Evolutionary conservation across 1,284 basidiomycete species (phyloP).

Genomic region (Kalmanozyma brasiliensis): DNA sequence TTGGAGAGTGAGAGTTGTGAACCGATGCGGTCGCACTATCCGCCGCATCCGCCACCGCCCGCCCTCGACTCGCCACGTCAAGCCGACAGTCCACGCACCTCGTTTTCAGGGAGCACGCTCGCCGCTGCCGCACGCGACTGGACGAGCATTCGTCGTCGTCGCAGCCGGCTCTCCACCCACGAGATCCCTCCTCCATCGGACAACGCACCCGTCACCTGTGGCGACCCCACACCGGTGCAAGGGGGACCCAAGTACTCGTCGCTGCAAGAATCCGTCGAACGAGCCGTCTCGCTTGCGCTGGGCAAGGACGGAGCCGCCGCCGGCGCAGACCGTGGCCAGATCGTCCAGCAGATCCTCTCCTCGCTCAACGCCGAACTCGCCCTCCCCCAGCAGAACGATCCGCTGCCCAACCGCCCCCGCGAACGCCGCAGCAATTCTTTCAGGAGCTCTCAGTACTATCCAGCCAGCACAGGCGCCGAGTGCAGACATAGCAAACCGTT

Average conservation of each 20-base stretch:
- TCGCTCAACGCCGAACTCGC: conserved; percentile 24
- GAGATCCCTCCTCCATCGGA: no score
- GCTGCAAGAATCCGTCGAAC: conserved; percentile 33
- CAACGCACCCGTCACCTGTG: no score
- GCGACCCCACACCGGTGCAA: not conserved
- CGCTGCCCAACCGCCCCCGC: not conserved
- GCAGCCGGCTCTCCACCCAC: conserved; percentile 1
- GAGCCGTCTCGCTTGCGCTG: conserved; percentile 30
- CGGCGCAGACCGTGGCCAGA: conserved; percentile 27
- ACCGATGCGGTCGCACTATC: no score
- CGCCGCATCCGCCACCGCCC: not conserved
- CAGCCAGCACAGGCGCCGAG: not conserved
- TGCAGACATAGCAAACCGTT: conserved; percentile 7
- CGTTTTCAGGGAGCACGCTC: conserved; percentile 44
- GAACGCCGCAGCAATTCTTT: conserved; percentile 4
- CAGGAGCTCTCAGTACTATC: not conserved
- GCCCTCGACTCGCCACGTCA: conserved; percentile 2
- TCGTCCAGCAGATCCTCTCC: conserved; percentile 31
- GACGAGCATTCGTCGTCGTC: conserved; percentile 31
- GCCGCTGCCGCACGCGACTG: conserved; percentile 47
- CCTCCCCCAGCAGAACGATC: not conserved
- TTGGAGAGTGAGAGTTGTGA: conserved; percentile 26
- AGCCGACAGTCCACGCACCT: conserved; percentile 23
- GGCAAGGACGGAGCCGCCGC: conserved; percentile 17
- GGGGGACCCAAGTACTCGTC: not conserved